Conservation (phyloP, 148 eudicot species). For the Spergularia bocconei region DNA sequence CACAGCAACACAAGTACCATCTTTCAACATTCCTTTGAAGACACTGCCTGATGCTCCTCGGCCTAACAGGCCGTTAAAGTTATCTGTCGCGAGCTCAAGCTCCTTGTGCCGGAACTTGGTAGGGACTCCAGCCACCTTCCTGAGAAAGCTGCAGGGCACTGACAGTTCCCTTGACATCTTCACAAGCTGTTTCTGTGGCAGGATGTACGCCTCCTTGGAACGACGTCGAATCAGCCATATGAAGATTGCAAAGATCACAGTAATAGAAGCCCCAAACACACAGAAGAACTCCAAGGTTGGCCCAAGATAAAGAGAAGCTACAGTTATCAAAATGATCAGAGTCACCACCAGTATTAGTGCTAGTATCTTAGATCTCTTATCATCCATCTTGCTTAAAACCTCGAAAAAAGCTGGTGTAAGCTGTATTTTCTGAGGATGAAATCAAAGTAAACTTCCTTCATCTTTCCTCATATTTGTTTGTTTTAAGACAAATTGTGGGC, state of each 20-base stretch:
- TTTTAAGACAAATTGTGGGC: slow-evolving; percentile 13
- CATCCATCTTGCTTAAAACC: slow-evolving; percentile 44
- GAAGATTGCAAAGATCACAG: slow-evolving; percentile 44
- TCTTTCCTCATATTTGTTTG: slow-evolving; percentile 9
- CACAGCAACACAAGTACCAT: slow-evolving; percentile 72
- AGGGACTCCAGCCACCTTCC: slow-evolving; percentile 83
- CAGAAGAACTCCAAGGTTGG: slow-evolving; percentile 46
- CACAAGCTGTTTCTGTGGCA: slow-evolving; percentile 21
- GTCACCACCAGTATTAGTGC: slow-evolving; percentile 33
- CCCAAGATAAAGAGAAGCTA: slow-evolving; percentile 46
- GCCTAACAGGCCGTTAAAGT: slow-evolving; percentile 52
- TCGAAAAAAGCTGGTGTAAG: slow-evolving; percentile 10
- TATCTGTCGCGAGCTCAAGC: slow-evolving; percentile 73
- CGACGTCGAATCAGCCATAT: slow-evolving; percentile 34
- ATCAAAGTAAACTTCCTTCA: slow-evolving; percentile 11
- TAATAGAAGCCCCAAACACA: slow-evolving; percentile 38
- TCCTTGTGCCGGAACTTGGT: slow-evolving; percentile 56
- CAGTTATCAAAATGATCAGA: slow-evolving; percentile 38
- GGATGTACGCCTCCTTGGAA: slow-evolving; percentile 26
- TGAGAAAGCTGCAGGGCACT: slow-evolving; percentile 55
- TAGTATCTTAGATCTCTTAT: slow-evolving; percentile 46
- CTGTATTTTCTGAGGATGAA: neutral
- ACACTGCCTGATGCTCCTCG: slow-evolving; percentile 70
- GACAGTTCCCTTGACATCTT: slow-evolving; percentile 32
- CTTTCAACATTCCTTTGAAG: slow-evolving; percentile 58